These are phyloP conservation scores for Alternaria burnsii DNA, from an alignment of 2,329 filamentous ascomycete species.

Conservation along the genomic window DNA sequence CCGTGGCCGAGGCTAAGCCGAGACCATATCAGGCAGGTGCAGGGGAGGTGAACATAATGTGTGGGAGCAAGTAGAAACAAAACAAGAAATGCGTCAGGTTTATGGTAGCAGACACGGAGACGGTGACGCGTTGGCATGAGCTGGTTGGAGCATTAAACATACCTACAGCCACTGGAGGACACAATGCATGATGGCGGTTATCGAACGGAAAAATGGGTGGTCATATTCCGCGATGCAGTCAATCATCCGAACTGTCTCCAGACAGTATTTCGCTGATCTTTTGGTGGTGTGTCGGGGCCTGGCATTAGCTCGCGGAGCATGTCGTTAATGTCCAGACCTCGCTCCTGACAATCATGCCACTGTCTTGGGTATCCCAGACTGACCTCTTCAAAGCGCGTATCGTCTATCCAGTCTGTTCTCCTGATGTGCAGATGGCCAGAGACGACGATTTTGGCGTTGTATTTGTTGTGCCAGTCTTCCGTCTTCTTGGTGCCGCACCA, in stretches of 20 bases:
- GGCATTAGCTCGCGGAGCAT: slow-evolving; percentile 58
- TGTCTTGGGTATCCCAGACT: slow-evolving; percentile 59
- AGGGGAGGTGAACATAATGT: slow-evolving; percentile 4
- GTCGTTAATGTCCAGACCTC: slow-evolving; percentile 56
- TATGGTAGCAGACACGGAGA: background rate
- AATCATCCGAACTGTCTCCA: slow-evolving; percentile 43
- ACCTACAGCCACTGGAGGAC: slow-evolving; percentile 14
- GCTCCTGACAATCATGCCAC: slow-evolving; percentile 55
- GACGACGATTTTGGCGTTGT: slow-evolving; percentile 58
- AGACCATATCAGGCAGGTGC: slow-evolving; percentile 31
- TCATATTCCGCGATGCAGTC: background rate
- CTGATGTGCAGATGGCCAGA: slow-evolving; percentile 58
- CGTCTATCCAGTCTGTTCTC: slow-evolving; percentile 58
- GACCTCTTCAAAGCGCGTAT: slow-evolving; percentile 58
- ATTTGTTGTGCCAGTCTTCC: slow-evolving; percentile 57
- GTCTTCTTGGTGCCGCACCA: slow-evolving; percentile 61
- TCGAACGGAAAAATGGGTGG: slow-evolving; percentile 4
- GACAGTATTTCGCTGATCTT: slow-evolving; percentile 29
- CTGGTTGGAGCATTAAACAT: slow-evolving; percentile 18
- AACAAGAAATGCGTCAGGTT: slow-evolving; percentile 6
- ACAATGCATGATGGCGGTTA: slow-evolving; percentile 6
- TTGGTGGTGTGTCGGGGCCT: slow-evolving; percentile 47
- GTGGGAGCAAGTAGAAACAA: background rate
- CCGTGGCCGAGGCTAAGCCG: slow-evolving; percentile 19
- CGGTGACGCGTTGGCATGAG: slow-evolving; percentile 7